These are phyloP conservation scores for Termitomyces sp. DNA, from an alignment of 768 basidiomycete genomes.

Conservation along the genomic window DNA sequence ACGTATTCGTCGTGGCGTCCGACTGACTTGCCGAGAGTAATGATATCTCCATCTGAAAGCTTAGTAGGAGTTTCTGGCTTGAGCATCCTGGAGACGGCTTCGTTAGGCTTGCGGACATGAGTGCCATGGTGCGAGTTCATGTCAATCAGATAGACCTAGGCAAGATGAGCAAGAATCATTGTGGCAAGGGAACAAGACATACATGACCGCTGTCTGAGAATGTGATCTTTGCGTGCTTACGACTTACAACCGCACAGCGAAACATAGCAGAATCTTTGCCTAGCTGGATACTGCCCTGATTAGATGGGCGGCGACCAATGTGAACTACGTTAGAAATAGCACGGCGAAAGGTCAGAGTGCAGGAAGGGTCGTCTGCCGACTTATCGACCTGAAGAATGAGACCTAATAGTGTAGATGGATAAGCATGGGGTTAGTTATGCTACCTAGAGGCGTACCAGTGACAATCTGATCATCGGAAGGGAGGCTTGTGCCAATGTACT, in stretches of 20 bases:
- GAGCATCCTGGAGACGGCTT: slow-evolving; percentile 45
- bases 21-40: slow-evolving; percentile 79
- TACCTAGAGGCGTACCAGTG: slow-evolving; percentile 31
- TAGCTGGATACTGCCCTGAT: slow-evolving; percentile 36
- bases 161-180: slow-evolving; percentile 13
- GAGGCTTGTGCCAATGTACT: slow-evolving; percentile 50
- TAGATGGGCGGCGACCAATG: slow-evolving; percentile 67
- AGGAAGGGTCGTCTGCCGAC: slow-evolving; percentile 40
- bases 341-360: slow-evolving; percentile 51
- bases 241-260: slow-evolving; percentile 75
- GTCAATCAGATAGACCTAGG: slow-evolving; percentile 69
- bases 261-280: slow-evolving; percentile 55
- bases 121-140: slow-evolving; percentile 77
- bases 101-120: slow-evolving; percentile 53
- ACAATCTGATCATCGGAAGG: slow-evolving; percentile 27
- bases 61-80: slow-evolving; percentile 51
- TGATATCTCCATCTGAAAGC: slow-evolving; percentile 62
- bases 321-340: slow-evolving; percentile 47
- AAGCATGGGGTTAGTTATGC: slow-evolving; percentile 12
- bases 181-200: slow-evolving; percentile 23
- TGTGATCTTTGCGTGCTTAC: slow-evolving; percentile 73
- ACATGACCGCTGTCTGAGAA: slow-evolving; percentile 73
- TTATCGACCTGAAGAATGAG: slow-evolving; percentile 58
- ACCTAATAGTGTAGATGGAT: slow-evolving; percentile 35
- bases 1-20: slow-evolving; percentile 60